Evolutionary conservation across 2,329 filamentous ascomycete genomes (phyloP), one percentile per base, ranked within the genome.

Genomic region (Apiospora arundinis): DNA sequence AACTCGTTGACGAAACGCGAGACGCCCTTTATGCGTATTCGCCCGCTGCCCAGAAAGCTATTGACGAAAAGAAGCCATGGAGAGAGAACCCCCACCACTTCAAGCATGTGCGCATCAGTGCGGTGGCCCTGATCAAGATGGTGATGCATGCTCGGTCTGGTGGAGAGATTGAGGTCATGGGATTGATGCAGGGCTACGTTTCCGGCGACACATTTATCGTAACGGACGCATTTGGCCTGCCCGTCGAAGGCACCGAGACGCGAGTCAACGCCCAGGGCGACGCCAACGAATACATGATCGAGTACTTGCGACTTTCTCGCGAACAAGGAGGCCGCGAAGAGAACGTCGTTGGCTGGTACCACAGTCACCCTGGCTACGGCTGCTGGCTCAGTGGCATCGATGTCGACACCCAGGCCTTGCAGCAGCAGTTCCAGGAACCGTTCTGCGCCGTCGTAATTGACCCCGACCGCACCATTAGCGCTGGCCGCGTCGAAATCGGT

Each of bases 381-480:
- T 99, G 96, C 86, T 99, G 96, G 96, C 88, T 99, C 37, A 95
- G 92, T 48, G 96, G 96, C 71, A 98, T 99, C 82, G 96, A 99
- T 80, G 96, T 99, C 69, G 88, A 88, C 70, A 99, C 96, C 2
- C 93, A 99, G 82, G 87, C 89, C 75, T 91, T 92, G 78, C 95
- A 98, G 83, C 96, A 99, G 83, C 85, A 88, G 74, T 95, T 92
- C 82, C 90, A 92, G 71, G 96, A 98, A 77, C 96, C 96, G 1
- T 98, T 98, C 82, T 90, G 97, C 69, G 96, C 96, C 46, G 93
- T 99, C 69, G 96, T 99, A 75, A 94, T 99, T 74, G 96, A 99
- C 81, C 96, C 96, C 0, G 94, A 99, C 80, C 92, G 95, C 75
- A 99, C 96, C 21, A 95, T 98, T 77, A 95, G 92, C 71, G 93